A percentile compares a stretch with the other conserved stretches of the same genome.
phyloP scores from a whole-genome alignment of 371 early-diverging fungal genomes.

The Mucor sp. region DNA sequence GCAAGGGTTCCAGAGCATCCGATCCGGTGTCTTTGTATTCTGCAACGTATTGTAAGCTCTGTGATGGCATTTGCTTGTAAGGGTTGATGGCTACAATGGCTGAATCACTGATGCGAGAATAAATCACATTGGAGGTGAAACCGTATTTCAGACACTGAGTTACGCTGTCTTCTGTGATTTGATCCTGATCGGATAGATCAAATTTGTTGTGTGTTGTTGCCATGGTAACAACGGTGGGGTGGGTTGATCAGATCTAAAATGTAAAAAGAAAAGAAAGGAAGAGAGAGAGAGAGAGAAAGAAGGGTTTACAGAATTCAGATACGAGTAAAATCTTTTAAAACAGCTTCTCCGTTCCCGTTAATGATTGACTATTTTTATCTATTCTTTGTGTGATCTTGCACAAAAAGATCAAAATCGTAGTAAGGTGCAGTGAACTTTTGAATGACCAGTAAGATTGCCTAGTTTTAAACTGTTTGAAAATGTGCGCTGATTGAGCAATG shows the following conservation, averaged over 20 bases:
- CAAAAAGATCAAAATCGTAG: not conserved
- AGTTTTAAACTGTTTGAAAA: too few species aligned
- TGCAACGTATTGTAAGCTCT: slow-evolving; percentile 71
- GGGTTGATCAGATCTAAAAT: not conserved
- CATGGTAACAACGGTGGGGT: not conserved
- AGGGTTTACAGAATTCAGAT: not conserved
- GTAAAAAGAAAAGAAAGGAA: not conserved
- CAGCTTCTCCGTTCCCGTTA: not conserved
- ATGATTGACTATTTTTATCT: slow-evolving; percentile 1
- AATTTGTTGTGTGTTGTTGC: slow-evolving; percentile 1
- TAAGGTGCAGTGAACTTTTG: not conserved
- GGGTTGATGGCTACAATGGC: slow-evolving; percentile 66
- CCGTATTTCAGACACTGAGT: slow-evolving; percentile 14
- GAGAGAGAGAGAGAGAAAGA: slow-evolving; percentile 1
- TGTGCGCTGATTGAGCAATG: too few species aligned
- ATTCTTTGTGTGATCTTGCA: not conserved
- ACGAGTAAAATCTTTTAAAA: slow-evolving; percentile 1
- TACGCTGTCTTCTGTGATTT: slow-evolving; percentile 18
- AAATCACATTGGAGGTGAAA: slow-evolving; percentile 57
- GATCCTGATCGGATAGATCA: slow-evolving; percentile 13
- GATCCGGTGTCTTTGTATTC: slow-evolving; percentile 71
- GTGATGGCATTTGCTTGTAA: slow-evolving; percentile 37
- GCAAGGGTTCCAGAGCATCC: slow-evolving; percentile 45
- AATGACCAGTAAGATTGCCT: too few species aligned
- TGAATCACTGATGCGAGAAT: slow-evolving; percentile 69